Base-by-base conservation (phyloP, 1,284 basidiomycete genomes). In the Ganoderma leucocontextum region DNA sequence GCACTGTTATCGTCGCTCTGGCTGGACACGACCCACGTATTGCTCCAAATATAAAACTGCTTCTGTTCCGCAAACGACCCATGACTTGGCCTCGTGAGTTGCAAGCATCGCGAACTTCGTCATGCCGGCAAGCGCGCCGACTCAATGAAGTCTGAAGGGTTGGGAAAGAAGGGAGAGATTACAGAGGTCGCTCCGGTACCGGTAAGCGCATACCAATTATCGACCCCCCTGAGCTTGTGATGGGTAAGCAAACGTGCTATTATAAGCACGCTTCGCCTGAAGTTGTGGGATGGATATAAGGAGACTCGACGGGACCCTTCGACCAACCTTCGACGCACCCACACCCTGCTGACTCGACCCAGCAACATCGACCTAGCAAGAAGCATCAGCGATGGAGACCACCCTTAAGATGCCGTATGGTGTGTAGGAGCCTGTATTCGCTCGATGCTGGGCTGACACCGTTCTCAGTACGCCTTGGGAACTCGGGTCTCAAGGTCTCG, bases 401-500 rank as follows among this genome's bases (percentile, higher is more conserved):
- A 60, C 12, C 33, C 33, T 58, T 0, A 65, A 65, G 58, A 65
- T 65, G 63, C 57, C 42, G 1, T 65, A 65, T 33, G 63, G 63
- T 65, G 15, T 7, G 63, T 60, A 19, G 8, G n/a, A 17, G 19
- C 7, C 17, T 9, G 4, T 22, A 13, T 2, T 9, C 19, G 17
- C 33, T 8, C 35, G 19, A 15, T 35, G 8, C 6, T 22, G 10
- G 55, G 17, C 35, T 38, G 17, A 58, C 55, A 2, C 36, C 17
- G 55, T 8, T 38, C 55, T 4, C 62, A 82, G 83, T 84, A 29
- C 78, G 82, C 13, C 79, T 86, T 13, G 85, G 85, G 22, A 82
- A 82, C 63, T 83, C 81, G 7, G 85, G 84, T 1, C 75, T 86
- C 60, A 84, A 85, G 70, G 82, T 83, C 17, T 82, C 82, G 12